Evolutionary conservation across 2,329 filamentous ascomycete species (phyloP).

Genomic region (Cladosporium sp.): DNA sequence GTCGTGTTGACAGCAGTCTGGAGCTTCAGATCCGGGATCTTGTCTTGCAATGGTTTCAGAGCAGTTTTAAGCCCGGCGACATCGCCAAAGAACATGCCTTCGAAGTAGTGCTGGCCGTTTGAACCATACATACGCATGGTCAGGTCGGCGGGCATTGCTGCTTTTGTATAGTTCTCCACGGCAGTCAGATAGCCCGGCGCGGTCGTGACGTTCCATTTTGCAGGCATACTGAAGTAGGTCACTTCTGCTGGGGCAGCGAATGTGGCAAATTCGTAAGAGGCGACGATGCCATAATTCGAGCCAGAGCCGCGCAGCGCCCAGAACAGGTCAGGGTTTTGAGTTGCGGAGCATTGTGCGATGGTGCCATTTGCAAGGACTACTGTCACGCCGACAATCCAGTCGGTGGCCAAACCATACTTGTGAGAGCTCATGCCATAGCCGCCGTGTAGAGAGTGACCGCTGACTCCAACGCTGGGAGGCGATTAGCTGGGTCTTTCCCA

Average conservation of each 20-base stretch:
- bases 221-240: conserved; percentile 15
- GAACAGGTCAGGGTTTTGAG: conserved; percentile 18
- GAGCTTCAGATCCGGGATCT: conserved; percentile 1
- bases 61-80: conserved; percentile 11
- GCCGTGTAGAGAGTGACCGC: conserved; percentile 14
- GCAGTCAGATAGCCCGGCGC: conserved; percentile 9
- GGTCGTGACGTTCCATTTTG: conserved; percentile 12
- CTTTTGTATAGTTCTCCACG: conserved; percentile 12
- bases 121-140: conserved; percentile 15
- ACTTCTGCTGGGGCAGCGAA: conserved; percentile 18
- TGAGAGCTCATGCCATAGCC: conserved; percentile 16
- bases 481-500: not conserved
- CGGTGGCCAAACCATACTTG: conserved; percentile 16
- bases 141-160: conserved; percentile 14
- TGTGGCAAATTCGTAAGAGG: conserved; percentile 18
- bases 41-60: conserved; percentile 10
- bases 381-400: conserved; percentile 14
- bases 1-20: conserved; percentile 4
- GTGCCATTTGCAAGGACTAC: conserved; percentile 15
- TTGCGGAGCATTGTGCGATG: conserved; percentile 7
- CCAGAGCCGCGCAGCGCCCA: conserved; percentile 22
- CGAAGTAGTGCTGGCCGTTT: conserved; percentile 6
- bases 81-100: conserved; percentile 14
- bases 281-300: conserved; percentile 21
- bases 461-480: conserved; percentile 13